phyloP scores from a whole-genome alignment of 2,329 filamentous ascomycete genomes.

The Trichoderma aggressivum region DNA sequence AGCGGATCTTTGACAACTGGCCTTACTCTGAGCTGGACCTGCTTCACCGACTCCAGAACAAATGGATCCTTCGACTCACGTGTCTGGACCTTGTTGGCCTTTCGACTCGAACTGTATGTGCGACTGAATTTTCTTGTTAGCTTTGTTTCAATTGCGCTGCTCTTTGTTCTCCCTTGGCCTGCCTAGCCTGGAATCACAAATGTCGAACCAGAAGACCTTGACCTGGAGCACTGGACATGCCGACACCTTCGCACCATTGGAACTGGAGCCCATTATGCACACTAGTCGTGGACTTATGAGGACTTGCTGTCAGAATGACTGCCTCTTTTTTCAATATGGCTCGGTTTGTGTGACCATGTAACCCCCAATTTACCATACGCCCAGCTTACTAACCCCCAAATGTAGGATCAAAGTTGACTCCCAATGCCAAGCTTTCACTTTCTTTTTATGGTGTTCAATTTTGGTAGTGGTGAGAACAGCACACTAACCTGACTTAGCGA shows the following conservation, averaged over 20 bases:
- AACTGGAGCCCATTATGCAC: slow-evolving; percentile 16
- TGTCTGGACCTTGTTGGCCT: slow-evolving; percentile 13
- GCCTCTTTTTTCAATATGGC: slow-evolving; percentile 20
- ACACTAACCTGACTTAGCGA: slow-evolving; percentile 58
- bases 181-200: not conserved
- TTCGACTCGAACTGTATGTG: slow-evolving; percentile 8
- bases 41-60: slow-evolving; percentile 11
- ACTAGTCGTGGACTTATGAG: slow-evolving; percentile 20
- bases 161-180: not conserved
- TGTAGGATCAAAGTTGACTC: slow-evolving; percentile 57
- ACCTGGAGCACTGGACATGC: slow-evolving; percentile 12
- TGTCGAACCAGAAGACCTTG: slow-evolving; percentile 11
- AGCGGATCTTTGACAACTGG: slow-evolving; percentile 16
- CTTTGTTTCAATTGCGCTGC: slow-evolving; percentile 9
- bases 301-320: slow-evolving; percentile 21
- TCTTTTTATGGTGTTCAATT: slow-evolving; percentile 32
- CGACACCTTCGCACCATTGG: not conserved
- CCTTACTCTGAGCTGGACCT: slow-evolving; percentile 16
- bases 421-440: slow-evolving; percentile 36
- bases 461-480: slow-evolving; percentile 45
- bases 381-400: slow-evolving; percentile 26
- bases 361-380: slow-evolving; percentile 23
- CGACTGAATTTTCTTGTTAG: slow-evolving; percentile 4
- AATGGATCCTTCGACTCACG: slow-evolving; percentile 12
- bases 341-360: slow-evolving; percentile 27